A percentile compares a stretch with the other conserved stretches of the same genome.
These are phyloP conservation scores for Boletus huronensis DNA, from an alignment of 768 basidiomycete species.

Conservation along the genomic window DNA sequence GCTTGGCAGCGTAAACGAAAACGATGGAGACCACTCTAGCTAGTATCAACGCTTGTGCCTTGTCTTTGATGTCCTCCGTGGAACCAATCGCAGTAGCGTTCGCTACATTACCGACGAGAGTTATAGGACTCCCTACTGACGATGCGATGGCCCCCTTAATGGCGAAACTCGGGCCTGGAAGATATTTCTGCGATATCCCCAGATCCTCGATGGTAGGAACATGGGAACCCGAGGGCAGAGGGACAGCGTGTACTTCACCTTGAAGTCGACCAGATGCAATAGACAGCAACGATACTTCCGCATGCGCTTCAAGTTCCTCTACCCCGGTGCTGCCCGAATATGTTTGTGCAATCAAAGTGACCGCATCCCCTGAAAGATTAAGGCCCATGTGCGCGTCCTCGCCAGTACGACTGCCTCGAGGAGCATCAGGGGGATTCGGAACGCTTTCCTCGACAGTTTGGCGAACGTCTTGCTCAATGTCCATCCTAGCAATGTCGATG, in stretches of 20 bases:
- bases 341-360: neutral
- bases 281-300: neutral
- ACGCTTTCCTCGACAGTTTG: neutral
- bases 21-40: slow-evolving; percentile 6
- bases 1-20: slow-evolving; percentile 12
- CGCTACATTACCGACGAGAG: neutral
- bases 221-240: neutral
- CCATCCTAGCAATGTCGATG: slow-evolving; percentile 2
- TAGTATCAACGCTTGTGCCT: neutral
- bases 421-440: neutral
- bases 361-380: neutral
- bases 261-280: neutral
- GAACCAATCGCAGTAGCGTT: neutral
- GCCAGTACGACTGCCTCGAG: neutral
- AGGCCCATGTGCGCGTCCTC: neutral
- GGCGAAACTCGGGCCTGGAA: neutral
- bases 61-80: slow-evolving; percentile 3
- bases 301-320: neutral
- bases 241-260: neutral
- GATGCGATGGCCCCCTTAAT: neutral
- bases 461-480: neutral
- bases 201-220: neutral
- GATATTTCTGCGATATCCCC: neutral
- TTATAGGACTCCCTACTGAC: neutral
- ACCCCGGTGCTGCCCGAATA: neutral